Percentiles rank a stretch among this genome's conserved stretches.
Conservation (phyloP, 140 eudicot species). For the Flaveria floridana region DNA sequence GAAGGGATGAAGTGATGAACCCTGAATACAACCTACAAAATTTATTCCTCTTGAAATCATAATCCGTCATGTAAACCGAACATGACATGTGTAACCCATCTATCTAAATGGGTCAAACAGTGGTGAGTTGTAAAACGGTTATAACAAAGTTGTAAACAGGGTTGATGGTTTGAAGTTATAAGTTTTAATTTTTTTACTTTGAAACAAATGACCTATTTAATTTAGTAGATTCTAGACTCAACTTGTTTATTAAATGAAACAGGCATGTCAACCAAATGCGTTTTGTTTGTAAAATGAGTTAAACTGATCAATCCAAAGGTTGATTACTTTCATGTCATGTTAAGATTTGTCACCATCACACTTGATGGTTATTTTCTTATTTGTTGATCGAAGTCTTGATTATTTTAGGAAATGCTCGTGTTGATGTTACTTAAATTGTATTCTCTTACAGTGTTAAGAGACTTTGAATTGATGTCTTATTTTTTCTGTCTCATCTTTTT, state of each 20-base stretch:
- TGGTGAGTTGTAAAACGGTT: not conserved
- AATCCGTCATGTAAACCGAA: not conserved
- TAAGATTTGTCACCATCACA: not conserved
- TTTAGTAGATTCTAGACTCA: too few species aligned
- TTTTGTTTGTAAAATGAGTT: not conserved
- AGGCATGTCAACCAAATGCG: too few species aligned
- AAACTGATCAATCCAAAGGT: not conserved
- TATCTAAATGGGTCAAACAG: not conserved
- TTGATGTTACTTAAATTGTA: conserved; percentile 9
- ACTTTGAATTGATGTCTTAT: not conserved
- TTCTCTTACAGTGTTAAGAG: not conserved
- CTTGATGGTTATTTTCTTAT: not conserved
- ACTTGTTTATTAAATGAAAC: not conserved
- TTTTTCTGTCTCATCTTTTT: not conserved
- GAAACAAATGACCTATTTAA: not conserved
- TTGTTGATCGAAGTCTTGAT: not conserved
- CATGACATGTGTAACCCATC: not conserved
- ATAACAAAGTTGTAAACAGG: not conserved
- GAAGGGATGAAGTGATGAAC: not conserved
- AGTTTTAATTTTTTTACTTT: not conserved
- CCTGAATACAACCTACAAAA: not conserved
- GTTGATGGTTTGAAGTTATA: not conserved
- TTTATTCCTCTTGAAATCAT: not conserved
- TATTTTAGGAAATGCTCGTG: not conserved
- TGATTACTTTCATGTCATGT: not conserved